Evolutionary conservation across 345 rosid species (phyloP).

Genomic region (Raphanus raphanistrum): DNA sequence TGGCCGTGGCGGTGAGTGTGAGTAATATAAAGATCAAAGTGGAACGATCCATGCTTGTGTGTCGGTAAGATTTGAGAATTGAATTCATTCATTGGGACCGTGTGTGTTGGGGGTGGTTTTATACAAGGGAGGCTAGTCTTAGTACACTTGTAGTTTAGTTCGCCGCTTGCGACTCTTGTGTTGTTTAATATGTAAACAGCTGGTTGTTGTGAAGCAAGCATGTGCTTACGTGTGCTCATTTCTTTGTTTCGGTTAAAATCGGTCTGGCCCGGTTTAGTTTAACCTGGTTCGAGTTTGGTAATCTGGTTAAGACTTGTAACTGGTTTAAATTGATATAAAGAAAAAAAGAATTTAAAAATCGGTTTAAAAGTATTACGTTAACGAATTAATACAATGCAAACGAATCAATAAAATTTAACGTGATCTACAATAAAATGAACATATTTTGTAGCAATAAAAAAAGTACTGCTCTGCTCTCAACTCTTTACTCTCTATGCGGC

Average conservation of each 20-base stretch:
- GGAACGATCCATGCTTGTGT: slow-evolving; percentile 34
- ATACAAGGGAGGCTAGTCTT: slow-evolving; percentile 25
- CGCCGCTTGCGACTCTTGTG: slow-evolving; percentile 40
- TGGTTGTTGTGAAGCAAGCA: slow-evolving; percentile 27
- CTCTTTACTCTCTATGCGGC: slow-evolving; percentile 27
- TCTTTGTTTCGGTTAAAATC: slow-evolving; percentile 13
- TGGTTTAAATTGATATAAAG: background rate
- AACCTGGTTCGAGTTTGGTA: background rate
- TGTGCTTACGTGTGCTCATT: slow-evolving; percentile 30
- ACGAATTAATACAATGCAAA: background rate
- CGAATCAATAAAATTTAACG: slow-evolving; percentile 17
- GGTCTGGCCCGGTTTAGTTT: background rate
- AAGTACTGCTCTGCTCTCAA: background rate
- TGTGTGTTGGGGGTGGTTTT: slow-evolving; percentile 34
- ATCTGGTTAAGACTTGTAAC: background rate
- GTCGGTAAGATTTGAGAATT: slow-evolving; percentile 11
- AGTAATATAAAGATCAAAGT: slow-evolving; percentile 32
- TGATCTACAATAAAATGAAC: slow-evolving; percentile 26
- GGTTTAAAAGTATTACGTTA: too few relatives aligned
- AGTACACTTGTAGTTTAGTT: slow-evolving; percentile 29
- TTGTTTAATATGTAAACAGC: slow-evolving; percentile 29
- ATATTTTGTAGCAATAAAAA: slow-evolving; percentile 3
- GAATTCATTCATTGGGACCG: slow-evolving; percentile 31
- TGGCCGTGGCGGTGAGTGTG: slow-evolving; percentile 16
- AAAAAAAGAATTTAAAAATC: too few relatives aligned